Evolutionary conservation across 2,329 filamentous ascomycete species (phyloP).

Genomic region (Sarocladium brachiariae): DNA sequence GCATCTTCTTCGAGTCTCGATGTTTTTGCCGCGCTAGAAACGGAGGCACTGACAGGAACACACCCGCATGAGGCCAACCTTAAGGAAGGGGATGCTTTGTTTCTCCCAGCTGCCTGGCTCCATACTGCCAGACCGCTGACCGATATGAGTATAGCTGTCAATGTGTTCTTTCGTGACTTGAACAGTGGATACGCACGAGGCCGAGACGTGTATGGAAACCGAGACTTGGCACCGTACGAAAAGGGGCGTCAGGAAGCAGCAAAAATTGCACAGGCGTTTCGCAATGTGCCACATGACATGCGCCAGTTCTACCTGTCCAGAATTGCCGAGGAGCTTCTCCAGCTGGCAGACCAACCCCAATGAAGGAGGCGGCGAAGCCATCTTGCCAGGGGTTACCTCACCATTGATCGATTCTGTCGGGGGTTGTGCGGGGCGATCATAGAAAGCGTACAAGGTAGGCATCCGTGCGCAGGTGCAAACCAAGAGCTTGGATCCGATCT

Average conservation of each 20-base stretch:
- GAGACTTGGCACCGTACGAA: conserved; percentile 78
- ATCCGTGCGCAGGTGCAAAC: neutral
- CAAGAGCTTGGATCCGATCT: neutral
- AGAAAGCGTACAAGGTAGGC: neutral
- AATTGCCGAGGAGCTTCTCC: conserved; percentile 58
- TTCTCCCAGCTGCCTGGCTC: conserved; percentile 77
- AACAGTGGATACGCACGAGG: conserved; percentile 63
- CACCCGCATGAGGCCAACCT: conserved; percentile 63
- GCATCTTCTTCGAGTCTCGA: conserved; percentile 74
- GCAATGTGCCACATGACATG: conserved; percentile 56
- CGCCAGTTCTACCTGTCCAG: conserved; percentile 69
- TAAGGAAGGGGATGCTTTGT: conserved; percentile 67
- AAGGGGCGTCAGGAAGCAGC: conserved; percentile 67
- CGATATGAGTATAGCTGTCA: conserved; percentile 68
- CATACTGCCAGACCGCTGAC: conserved; percentile 62
- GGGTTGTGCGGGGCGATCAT: neutral
- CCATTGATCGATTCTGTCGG: neutral
- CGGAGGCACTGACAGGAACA: conserved; percentile 34
- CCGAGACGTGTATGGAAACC: conserved; percentile 80
- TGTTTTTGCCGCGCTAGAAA: conserved; percentile 48
- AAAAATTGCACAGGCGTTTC: conserved; percentile 58
- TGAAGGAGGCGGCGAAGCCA: neutral
- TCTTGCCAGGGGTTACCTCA: neutral
- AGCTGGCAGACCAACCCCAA: conserved; percentile 15
- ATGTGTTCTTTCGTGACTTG: conserved; percentile 77